Percentiles rank a stretch among this genome's conserved stretches.
Conservation (phyloP, 2,329 filamentous ascomycete species). For the Myriosclerotinia scirpicola region DNA sequence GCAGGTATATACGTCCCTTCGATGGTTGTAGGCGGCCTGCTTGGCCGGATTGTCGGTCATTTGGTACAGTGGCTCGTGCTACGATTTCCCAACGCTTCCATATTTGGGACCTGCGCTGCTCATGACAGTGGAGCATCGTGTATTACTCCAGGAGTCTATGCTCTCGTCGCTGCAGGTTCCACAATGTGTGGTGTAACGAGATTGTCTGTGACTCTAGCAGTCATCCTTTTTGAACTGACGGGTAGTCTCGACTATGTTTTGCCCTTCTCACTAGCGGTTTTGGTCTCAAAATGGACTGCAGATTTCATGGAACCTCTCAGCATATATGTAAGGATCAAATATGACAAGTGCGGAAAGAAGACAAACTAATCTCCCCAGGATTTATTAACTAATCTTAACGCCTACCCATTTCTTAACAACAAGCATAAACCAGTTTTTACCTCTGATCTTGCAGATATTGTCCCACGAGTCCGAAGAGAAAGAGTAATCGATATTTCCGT, state of each 20-base stretch:
- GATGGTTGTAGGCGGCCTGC: slow-evolving; percentile 94
- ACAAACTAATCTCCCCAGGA: slow-evolving; percentile 54
- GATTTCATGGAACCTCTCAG: slow-evolving; percentile 92
- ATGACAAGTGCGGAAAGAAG: not conserved
- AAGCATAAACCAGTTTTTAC: slow-evolving; percentile 92
- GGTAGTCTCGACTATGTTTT: slow-evolving; percentile 93
- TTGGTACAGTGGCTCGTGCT: slow-evolving; percentile 78
- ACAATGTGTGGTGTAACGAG: slow-evolving; percentile 98
- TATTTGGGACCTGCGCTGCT: slow-evolving; percentile 74
- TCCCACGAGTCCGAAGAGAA: slow-evolving; percentile 70
- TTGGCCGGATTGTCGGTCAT: slow-evolving; percentile 87
- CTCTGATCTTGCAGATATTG: slow-evolving; percentile 82
- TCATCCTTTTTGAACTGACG: slow-evolving; percentile 94
- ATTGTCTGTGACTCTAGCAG: slow-evolving; percentile 86
- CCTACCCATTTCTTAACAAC: slow-evolving; percentile 96
- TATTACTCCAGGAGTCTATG: slow-evolving; percentile 95
- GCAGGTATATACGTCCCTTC: slow-evolving; percentile 97
- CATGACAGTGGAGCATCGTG: slow-evolving; percentile 71
- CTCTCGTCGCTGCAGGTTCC: slow-evolving; percentile 87
- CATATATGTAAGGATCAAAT: slow-evolving; percentile 68
- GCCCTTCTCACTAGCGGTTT: slow-evolving; percentile 86
- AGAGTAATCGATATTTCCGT: slow-evolving; percentile 85
- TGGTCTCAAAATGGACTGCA: slow-evolving; percentile 97
- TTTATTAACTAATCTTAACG: slow-evolving; percentile 92
- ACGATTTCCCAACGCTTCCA: slow-evolving; percentile 64